Evolutionary conservation across 495 filamentous ascomycete species (phyloP).

Genomic region (Lichenothelia convexa): DNA sequence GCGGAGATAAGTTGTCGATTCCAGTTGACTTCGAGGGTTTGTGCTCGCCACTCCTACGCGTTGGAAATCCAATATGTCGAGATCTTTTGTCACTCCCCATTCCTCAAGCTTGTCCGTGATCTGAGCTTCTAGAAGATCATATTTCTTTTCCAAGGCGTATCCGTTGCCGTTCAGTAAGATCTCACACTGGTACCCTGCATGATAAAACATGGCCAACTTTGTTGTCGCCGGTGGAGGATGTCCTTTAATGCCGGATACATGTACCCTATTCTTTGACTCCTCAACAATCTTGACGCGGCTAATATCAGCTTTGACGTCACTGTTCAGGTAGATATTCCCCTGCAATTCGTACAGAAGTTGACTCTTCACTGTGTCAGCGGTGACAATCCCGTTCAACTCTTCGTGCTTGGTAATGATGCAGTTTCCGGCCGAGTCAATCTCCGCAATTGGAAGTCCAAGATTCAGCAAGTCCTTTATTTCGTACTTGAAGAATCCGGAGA

Average conservation of each 20-base stretch:
- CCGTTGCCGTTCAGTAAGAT: conserved; percentile 25
- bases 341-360: conserved; percentile 44
- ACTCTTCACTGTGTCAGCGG: conserved; percentile 33
- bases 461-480: conserved; percentile 24
- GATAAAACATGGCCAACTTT: conserved; percentile 32
- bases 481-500: conserved; percentile 35
- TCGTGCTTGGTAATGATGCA: conserved; percentile 24
- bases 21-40: conserved; percentile 9
- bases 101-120: conserved; percentile 7
- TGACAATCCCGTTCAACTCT: conserved; percentile 18
- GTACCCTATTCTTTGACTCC: conserved; percentile 18
- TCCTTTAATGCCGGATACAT: conserved; percentile 26
- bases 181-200: conserved; percentile 29
- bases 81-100: conserved; percentile 6
- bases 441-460: conserved; percentile 40
- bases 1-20: conserved; percentile 12
- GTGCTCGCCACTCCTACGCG: conserved; percentile 7
- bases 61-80: conserved; percentile 12
- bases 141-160: conserved; percentile 28
- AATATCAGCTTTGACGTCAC: conserved; percentile 36
- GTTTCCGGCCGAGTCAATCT: conserved; percentile 30
- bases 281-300: conserved; percentile 26
- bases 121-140: conserved; percentile 25
- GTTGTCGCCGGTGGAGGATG: conserved; percentile 34
- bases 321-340: conserved; percentile 38